A percentile compares a stretch with the other conserved stretches of the same genome.
These are phyloP conservation scores for Chaetomium globosum DNA, from an alignment of 2,329 filamentous ascomycete species.

Conservation along the genomic window DNA sequence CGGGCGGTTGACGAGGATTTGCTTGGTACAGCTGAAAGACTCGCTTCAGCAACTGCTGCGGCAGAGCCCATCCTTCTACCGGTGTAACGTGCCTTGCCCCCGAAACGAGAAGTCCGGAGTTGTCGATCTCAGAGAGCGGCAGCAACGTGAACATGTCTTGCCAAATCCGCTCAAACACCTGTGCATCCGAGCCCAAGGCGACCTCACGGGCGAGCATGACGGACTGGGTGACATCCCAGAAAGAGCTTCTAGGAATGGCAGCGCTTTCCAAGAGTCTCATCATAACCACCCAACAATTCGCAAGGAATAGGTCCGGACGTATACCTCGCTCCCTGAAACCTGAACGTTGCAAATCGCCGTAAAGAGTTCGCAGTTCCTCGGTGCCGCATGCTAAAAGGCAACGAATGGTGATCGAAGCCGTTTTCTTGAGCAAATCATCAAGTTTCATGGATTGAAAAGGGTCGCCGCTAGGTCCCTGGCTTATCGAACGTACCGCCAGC, in stretches of 20 bases:
- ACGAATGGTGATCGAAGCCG: constrained; percentile 46
- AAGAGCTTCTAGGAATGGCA: constrained; percentile 55
- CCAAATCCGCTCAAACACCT: constrained; percentile 60
- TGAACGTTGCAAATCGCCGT: constrained; percentile 51
- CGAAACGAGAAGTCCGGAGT: constrained; percentile 52
- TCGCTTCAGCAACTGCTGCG: constrained; percentile 58
- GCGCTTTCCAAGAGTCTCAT: constrained; percentile 58
- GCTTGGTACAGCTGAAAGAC: constrained; percentile 61
- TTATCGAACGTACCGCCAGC: constrained; percentile 49
- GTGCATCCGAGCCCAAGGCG: constrained; percentile 47
- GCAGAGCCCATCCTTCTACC: constrained; percentile 63
- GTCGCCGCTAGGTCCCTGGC: constrained; percentile 42
- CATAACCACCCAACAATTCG: constrained; percentile 62
- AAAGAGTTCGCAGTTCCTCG: constrained; percentile 49
- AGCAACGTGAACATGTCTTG: constrained; percentile 61
- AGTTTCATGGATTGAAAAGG: constrained; percentile 47
- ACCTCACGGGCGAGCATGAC: constrained; percentile 45
- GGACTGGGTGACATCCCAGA: constrained; percentile 62
- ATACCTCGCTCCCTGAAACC: constrained; percentile 56
- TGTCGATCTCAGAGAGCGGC: constrained; percentile 63
- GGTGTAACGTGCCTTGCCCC: constrained; percentile 44
- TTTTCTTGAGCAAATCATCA: constrained; percentile 53
- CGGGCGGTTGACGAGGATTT: constrained; percentile 58
- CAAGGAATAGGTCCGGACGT: constrained; percentile 47
- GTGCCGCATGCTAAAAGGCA: constrained; percentile 50